Evolutionary conservation across 1,139 yeast species (phyloP).

Genomic region (Candida sanyaensis): DNA sequence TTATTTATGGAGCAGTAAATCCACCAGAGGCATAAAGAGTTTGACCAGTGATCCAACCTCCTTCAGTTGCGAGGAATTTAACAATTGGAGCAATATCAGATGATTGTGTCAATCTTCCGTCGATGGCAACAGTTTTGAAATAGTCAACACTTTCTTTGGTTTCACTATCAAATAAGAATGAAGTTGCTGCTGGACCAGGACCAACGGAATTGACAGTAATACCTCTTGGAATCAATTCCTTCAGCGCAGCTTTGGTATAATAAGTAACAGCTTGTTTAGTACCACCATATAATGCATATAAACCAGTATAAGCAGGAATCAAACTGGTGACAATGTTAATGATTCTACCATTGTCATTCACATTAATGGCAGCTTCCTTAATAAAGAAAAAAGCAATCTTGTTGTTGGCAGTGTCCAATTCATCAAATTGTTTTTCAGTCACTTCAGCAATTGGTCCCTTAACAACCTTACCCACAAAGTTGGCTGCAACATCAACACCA

Average conservation of each 20-base stretch:
- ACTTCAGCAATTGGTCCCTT: slow-evolving; percentile 58
- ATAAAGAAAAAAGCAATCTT: slow-evolving; percentile 65
- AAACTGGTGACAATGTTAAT: slow-evolving; percentile 62
- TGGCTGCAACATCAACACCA: slow-evolving; percentile 62
- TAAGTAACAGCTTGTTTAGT: slow-evolving; percentile 64
- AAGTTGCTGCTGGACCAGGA: slow-evolving; percentile 76
- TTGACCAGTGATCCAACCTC: slow-evolving; percentile 72
- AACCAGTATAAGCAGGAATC: slow-evolving; percentile 65
- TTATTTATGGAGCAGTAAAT: slow-evolving; percentile 49
- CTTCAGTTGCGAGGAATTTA: slow-evolving; percentile 60
- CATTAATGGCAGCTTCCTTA: slow-evolving; percentile 53
- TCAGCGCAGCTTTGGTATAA: slow-evolving; percentile 57
- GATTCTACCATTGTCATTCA: slow-evolving; percentile 56
- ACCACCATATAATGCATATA: slow-evolving; percentile 60
- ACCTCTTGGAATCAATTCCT: slow-evolving; percentile 50
- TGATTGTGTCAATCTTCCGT: slow-evolving; percentile 55
- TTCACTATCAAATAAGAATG: slow-evolving; percentile 66
- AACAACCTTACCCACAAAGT: slow-evolving; percentile 66
- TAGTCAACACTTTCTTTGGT: slow-evolving; percentile 51
- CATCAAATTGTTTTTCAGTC: slow-evolving; percentile 54
- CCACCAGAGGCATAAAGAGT: slow-evolving; percentile 68
- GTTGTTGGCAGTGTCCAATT: slow-evolving; percentile 54
- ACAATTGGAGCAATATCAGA: slow-evolving; percentile 66
- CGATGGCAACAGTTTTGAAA: slow-evolving; percentile 52
- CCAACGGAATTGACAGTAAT: slow-evolving; percentile 62